Evolutionary conservation across 805 yeast species (phyloP), one percentile per base, ranked within the genome.

Genomic region (Yarrowia bubula): DNA sequence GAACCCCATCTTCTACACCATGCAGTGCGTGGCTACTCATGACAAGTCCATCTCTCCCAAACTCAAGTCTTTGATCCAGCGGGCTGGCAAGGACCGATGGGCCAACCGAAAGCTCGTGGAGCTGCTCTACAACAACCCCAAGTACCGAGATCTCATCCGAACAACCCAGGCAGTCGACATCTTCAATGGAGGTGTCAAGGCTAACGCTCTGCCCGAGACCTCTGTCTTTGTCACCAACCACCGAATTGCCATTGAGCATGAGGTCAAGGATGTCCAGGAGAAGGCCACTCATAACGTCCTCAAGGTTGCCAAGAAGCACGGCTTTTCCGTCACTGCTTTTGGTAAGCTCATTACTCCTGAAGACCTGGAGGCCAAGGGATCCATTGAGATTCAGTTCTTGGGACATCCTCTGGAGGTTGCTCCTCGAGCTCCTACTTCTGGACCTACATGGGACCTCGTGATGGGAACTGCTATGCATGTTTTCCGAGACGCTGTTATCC

Each of bases 171-270:
- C 93, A 0, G 79, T 82, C 53, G 91, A 87, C 71, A 80, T 86
- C 28, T 78, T 90, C 66, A 71, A 75, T 9, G 95, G 95, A 33
- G 96, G 96, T 50, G 81, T 85, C 66, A 89, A 89, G 75, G 80
- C 87, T 28, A 89, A 89, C 71, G 92, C 95, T 0, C 76, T 89
- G 53, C 96, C 96, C 1, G 93, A 89, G 71, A 74, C 78, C 31
- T 83, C 83, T 2, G 73, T 75, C 38, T 77, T 85, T 42, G 71
- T 80, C 43, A 78, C 87, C 50, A 88, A 90, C 75, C 88, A 87
- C 71, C 80, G 96, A 71, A 79, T 89, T 65, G 81, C 84, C 18
- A 76, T 85, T 51, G 90, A 85, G 67, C 80, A 86, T 15, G 75
- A 80, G 18, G 78, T 82, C 1, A 74, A 76, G 3, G 80, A 77